Base-by-base conservation (phyloP, 805 yeast species). In the Metschnikowia rubicola region DNA sequence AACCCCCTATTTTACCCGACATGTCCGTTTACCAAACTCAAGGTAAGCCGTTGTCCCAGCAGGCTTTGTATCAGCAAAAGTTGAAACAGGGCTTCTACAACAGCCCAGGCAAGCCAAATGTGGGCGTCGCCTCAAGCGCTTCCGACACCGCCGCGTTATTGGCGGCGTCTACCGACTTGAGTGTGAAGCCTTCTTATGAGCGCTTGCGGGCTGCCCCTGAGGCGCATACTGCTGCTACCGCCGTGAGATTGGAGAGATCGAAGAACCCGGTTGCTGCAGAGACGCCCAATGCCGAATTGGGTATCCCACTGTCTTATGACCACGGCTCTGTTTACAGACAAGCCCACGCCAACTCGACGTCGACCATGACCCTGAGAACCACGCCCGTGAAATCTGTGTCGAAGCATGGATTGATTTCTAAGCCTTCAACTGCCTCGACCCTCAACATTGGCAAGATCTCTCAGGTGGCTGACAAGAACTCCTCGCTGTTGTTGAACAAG, bases 131-230 rank as follows among this genome's bases (percentile, higher is more conserved):
- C 51, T 75, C 83, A 48, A 74, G 79, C 36, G 88, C 90, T 29
- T 78, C 88, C 12, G 89, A 83, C 60, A 79, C 86, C 6, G 92
- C 95, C 41, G 94, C 94, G 1, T 68, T 84, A 44, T 70, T 85
- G 51, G 95, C 94, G 2, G 79, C 87, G 7, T 78, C 82, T 10
- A 67, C 86, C 2, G 86, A 82, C 62, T 71, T 83, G 38, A 74
- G 81, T 2, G 79, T 84, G 34, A 78, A 77, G 51, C 81, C 88
- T 11, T 54, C 71, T 11, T 86, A 84, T 63, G 83, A 80, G 63
- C 70, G 91, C 50, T 35, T 41, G 35, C 63, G 76, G 11, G 77
- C 83, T 13, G 73, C 83, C 8, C 68, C 61, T 8, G 88, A 80
- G 44, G 88, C 88, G 12, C 86, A 84, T 35, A 75, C 77, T 21